Evolutionary conservation across 345 rosid genomes (phyloP), one percentile per base, ranked within the genome.

Genomic region (Gossypium australe): DNA sequence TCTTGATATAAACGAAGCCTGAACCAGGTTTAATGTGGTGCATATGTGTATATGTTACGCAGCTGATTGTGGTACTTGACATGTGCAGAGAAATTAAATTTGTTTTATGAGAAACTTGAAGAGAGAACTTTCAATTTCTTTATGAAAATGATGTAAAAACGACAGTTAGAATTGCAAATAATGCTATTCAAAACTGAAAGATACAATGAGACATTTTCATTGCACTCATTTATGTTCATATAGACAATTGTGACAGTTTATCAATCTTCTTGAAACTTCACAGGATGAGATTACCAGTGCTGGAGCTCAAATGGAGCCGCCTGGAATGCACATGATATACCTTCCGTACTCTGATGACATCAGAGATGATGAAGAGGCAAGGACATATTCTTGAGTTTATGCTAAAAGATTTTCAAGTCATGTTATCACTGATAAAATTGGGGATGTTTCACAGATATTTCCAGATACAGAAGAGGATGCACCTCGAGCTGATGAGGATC

Each of bases 261-360:
- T 49, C 22, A 6, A 7, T 72, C 22, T 58, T 43, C 71, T 83
- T 59, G 64, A 49, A 76, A 80, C 65, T 72, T 66, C 57, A 64
- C 90, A 95, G 99, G 97, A 91, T 60, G 98, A 95, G 79, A 85
- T 93, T 57, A 74, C 75, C 77, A 85, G 82, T 72, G 87, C 81
- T 66, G 93, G 87, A 82, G 92, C 88, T 71, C 99, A 95, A 83
- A 74, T 89, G 71, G 99, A 95, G 88, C 96, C 94, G 70, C 96
- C 97, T 3, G 99, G 98, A 85, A 91, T 95, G 89, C 91, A 93
- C 80, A 87, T 95, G 97, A 91, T 95, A 78, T 88, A 83, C 84
- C 99, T 95, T 67, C 99, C 99, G 44, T 95, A 91, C 80, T 73
- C 91, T 75, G 92, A 93, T 72, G 99, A 95, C 82, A 79, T 95